These are phyloP conservation scores for Erysimum cheiri DNA, from an alignment of 441 rosid genomes.

Conservation along the genomic window DNA sequence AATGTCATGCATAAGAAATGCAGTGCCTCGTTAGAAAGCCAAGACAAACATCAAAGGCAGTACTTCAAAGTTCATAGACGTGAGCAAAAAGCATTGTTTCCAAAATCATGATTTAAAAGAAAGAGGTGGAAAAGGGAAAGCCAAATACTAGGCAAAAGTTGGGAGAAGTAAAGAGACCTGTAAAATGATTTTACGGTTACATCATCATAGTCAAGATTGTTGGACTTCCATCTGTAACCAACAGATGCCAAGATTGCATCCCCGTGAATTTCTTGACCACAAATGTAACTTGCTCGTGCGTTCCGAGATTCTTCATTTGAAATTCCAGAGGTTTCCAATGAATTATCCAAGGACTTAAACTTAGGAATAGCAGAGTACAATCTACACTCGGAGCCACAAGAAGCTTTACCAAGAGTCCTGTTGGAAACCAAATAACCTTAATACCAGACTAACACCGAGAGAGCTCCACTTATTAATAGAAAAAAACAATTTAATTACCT, in stretches of 20 bases:
- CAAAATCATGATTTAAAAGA: background rate
- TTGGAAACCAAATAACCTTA: constrained; percentile 42
- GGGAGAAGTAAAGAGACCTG: constrained; percentile 60
- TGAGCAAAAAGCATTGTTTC: constrained; percentile 6
- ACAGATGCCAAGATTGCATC: constrained; percentile 91
- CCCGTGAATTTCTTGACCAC: constrained; percentile 73
- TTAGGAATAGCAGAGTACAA: constrained; percentile 68
- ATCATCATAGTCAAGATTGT: constrained; percentile 70
- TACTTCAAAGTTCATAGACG: constrained; percentile 15
- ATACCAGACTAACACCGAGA: constrained; percentile 25
- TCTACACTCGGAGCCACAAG: constrained; percentile 91
- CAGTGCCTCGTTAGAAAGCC: background rate
- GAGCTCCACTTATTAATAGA: constrained; percentile 10
- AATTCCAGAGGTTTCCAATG: constrained; percentile 44
- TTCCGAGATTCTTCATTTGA: constrained; percentile 54
- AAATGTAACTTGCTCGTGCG: constrained; percentile 81
- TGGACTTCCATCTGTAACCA: constrained; percentile 85
- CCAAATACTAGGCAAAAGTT: constrained; percentile 3
- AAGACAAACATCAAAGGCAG: constrained; percentile 14
- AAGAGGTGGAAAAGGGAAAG: background rate
- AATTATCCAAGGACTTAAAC: constrained; percentile 46
- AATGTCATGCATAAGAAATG: constrained; percentile 12
- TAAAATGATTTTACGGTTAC: constrained; percentile 70
- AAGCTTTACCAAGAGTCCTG: constrained; percentile 88
- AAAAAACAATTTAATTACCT: constrained; percentile 57